phyloP scores from a whole-genome alignment of 2,329 filamentous ascomycete species.

The Colletotrichum karsti region DNA sequence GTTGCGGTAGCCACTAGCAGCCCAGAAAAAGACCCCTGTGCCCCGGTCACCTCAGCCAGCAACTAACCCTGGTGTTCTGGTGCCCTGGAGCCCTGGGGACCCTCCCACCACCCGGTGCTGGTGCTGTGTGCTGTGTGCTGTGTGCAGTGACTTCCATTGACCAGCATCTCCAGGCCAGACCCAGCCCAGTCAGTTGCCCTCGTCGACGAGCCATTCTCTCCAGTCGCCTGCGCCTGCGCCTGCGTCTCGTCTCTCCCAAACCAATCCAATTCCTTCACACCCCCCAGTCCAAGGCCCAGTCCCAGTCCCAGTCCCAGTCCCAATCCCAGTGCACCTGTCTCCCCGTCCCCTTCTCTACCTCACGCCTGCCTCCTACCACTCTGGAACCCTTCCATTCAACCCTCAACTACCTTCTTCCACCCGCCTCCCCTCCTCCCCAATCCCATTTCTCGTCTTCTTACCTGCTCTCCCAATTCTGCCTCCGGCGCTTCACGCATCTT shows the following conservation, averaged over 20 bases:
- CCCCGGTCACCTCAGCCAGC: constrained; percentile 25
- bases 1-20: constrained; percentile 20
- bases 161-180: constrained; percentile 24
- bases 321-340: no score
- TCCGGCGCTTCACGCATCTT: constrained; percentile 7
- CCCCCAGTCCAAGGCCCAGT: background rate
- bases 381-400: constrained; percentile 23
- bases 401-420: constrained; percentile 19
- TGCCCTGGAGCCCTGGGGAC: background rate
- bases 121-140: no score
- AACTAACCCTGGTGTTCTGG: constrained; percentile 11
- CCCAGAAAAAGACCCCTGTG: constrained; percentile 20
- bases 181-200: constrained; percentile 16
- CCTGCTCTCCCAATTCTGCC: constrained; percentile 14
- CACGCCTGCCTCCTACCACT: background rate
- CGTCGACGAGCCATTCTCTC: constrained; percentile 14
- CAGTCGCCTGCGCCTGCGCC: constrained; percentile 12
- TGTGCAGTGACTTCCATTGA: no score
- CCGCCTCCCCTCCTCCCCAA: background rate
- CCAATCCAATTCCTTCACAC: constrained; percentile 8
- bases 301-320: background rate
- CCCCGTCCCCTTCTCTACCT: background rate
- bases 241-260: constrained; percentile 14
- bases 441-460: constrained; percentile 13
- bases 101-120: constrained; percentile 17